Evolutionary conservation across 2,329 filamentous ascomycete genomes (phyloP).

Genomic region (Xylariaceae sp.): DNA sequence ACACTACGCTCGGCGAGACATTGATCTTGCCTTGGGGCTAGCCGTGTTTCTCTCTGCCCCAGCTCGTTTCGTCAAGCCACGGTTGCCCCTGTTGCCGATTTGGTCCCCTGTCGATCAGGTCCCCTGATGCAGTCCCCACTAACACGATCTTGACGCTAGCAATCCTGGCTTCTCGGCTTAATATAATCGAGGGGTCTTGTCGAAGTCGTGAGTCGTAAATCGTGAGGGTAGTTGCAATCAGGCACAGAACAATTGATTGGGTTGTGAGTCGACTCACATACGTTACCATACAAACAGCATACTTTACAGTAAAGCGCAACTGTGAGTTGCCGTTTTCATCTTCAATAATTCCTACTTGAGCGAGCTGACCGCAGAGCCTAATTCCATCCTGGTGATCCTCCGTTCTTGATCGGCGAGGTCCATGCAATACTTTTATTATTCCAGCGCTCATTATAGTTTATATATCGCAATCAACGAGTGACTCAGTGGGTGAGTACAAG

Average conservation of each 20-base stretch:
- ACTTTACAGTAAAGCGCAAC: no score
- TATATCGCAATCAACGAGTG: conserved; percentile 11
- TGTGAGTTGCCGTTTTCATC: no score
- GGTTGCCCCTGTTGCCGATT: conserved; percentile 19
- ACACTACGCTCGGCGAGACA: conserved; percentile 21
- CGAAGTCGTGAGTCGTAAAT: no score
- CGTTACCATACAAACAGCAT: no score
- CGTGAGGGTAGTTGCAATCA: not conserved
- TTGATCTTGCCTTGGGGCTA: conserved; percentile 25
- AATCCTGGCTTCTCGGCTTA: conserved; percentile 21
- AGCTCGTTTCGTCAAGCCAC: conserved; percentile 22
- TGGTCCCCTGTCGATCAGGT: conserved; percentile 24
- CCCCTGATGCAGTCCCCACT: conserved; percentile 19
- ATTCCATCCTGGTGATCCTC: conserved; percentile 2
- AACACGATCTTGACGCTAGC: conserved; percentile 4
- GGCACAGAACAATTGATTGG: not conserved
- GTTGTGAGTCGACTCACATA: conserved; percentile 1
- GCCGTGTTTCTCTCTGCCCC: no score
- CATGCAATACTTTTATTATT: not conserved
- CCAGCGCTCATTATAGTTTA: not conserved
- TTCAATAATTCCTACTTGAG: not conserved
- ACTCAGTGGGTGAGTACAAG: no score
- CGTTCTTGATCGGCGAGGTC: conserved; percentile 2
- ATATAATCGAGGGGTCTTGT: conserved; percentile 12
- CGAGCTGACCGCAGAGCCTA: not conserved